Percentiles rank a stretch among this genome's conserved stretches.
phyloP scores from a whole-genome alignment of 2,329 filamentous ascomycete genomes.

The Xylaria sp. region DNA sequence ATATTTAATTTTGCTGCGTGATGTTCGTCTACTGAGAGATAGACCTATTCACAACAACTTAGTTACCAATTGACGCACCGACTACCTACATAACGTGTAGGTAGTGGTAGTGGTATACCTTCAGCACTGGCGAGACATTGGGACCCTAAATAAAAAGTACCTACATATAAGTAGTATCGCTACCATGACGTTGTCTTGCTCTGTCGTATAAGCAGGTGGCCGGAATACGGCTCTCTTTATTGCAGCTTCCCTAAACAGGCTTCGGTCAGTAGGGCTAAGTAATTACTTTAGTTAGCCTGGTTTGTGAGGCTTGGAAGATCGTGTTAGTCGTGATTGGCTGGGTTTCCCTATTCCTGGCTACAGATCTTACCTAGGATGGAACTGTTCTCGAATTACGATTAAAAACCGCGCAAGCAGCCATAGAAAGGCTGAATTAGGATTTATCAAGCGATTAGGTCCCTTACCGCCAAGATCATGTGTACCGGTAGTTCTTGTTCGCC shows the following conservation, averaged over 20 bases:
- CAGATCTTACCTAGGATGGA: not conserved
- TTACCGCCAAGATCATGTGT: not conserved
- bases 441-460: not conserved
- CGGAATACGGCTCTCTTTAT: not conserved
- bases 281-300: not conserved
- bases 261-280: conserved; percentile 32
- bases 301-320: not conserved
- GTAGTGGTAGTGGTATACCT: too few relatives aligned
- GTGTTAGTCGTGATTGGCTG: not conserved
- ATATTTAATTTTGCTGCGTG: too few relatives aligned
- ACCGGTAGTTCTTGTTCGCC: not conserved
- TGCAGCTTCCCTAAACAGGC: conserved; percentile 14
- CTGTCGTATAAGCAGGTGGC: not conserved
- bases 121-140: not conserved
- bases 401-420: not conserved
- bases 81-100: too few relatives aligned
- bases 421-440: not conserved
- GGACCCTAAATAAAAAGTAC: not conserved
- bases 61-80: too few relatives aligned
- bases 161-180: not conserved
- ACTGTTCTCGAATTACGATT: not conserved
- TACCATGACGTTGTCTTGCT: not conserved
- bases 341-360: not conserved
- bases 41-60: too few relatives aligned
- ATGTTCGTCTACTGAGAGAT: too few relatives aligned